Conservation (phyloP, 1,284 basidiomycete species). For the Ganoderma leucocontextum region DNA sequence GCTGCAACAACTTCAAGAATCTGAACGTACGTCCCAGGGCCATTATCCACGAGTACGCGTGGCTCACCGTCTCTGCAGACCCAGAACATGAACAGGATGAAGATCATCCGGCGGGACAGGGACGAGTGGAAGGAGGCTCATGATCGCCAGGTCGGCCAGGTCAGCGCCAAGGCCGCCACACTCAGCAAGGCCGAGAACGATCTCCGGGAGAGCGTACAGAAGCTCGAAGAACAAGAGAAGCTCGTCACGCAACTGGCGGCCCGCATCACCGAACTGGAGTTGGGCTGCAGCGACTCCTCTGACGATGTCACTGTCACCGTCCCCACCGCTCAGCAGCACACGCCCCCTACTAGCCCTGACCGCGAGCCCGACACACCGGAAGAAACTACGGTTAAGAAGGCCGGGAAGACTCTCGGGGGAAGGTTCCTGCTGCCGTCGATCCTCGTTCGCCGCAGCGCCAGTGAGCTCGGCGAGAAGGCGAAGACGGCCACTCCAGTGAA, state of each 20-base stretch:
- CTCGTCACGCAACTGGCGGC: not conserved
- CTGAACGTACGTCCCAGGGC: not conserved
- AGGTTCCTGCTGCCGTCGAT: not conserved
- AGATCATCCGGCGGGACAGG: constrained; percentile 2
- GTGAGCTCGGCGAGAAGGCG: not conserved
- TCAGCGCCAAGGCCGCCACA: not conserved
- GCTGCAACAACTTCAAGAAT: constrained; percentile 8
- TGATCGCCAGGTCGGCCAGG: not conserved
- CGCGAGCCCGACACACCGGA: not conserved
- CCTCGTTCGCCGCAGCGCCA: not conserved
- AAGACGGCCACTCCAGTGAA: not conserved
- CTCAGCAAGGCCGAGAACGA: not conserved
- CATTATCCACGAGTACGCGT: not conserved
- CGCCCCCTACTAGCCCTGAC: not conserved
- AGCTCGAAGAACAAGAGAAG: not conserved
- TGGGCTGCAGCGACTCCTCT: not conserved
- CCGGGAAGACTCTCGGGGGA: not conserved
- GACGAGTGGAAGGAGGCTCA: constrained; percentile 7
- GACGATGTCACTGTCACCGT: not conserved
- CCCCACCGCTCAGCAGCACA: not conserved
- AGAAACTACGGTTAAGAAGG: not conserved
- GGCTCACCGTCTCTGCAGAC: not conserved
- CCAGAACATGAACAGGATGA: constrained; percentile 4
- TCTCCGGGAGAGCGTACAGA: not conserved
- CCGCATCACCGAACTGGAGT: not conserved